Evolutionary conservation across 2,329 filamentous ascomycete genomes (phyloP).

Genomic region (Metarhizium brunneum): DNA sequence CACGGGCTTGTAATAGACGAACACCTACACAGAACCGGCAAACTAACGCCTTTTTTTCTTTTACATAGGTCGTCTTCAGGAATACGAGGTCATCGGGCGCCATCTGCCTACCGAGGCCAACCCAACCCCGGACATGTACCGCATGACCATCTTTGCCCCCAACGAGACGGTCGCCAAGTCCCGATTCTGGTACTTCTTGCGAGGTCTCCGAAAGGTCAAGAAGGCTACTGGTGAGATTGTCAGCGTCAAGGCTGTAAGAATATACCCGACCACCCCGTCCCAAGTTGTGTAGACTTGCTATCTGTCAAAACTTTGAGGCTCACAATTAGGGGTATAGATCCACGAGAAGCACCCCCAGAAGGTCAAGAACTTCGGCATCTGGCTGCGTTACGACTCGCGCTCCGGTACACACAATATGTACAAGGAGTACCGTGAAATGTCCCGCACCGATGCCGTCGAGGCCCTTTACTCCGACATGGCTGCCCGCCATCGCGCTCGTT

Average conservation of each 20-base stretch:
- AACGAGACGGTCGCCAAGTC: slow-evolving; percentile 99
- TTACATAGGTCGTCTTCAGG: slow-evolving; percentile 85
- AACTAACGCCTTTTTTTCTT: slow-evolving; percentile 2
- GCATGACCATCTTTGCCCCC: slow-evolving; percentile 99
- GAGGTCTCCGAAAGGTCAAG: slow-evolving; percentile 99
- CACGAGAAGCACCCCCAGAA: slow-evolving; percentile 97
- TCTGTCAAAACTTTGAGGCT: neutral
- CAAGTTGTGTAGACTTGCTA: neutral
- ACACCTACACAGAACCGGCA: neutral
- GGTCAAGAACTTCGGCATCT: slow-evolving; percentile 99
- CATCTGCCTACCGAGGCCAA: slow-evolving; percentile 97
- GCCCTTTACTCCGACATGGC: slow-evolving; percentile 99
- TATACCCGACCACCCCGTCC: neutral
- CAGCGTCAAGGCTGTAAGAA: slow-evolving; percentile 78
- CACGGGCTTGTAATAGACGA: neutral
- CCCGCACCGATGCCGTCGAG: slow-evolving; percentile 89
- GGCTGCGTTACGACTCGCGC: slow-evolving; percentile 99
- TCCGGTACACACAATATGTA: slow-evolving; percentile 99
- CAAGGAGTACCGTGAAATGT: slow-evolving; percentile 99
- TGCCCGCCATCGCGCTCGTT: slow-evolving; percentile 90
- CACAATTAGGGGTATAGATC: slow-evolving; percentile 49
- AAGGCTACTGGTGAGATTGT: slow-evolving; percentile 99
- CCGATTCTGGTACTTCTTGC: slow-evolving; percentile 99
- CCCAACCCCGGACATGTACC: slow-evolving; percentile 96
- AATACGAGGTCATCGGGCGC: slow-evolving; percentile 99